phyloP scores from a whole-genome alignment of 2,329 filamentous ascomycete genomes.

The Westerdykella aurantiaca region DNA sequence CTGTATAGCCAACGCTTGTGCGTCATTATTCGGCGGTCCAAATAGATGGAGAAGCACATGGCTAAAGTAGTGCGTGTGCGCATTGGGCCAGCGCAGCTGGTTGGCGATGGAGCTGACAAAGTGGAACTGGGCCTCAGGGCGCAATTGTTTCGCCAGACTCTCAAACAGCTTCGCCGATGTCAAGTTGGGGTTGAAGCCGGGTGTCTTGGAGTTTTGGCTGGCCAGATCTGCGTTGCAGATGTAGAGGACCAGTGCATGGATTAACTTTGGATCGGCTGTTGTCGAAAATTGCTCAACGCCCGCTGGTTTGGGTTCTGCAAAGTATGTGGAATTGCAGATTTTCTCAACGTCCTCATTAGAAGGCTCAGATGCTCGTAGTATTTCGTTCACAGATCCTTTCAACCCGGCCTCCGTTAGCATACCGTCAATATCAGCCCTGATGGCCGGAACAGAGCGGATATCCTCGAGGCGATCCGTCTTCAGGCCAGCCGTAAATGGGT shows the following conservation, averaged over 20 bases:
- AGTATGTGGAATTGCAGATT: slow-evolving; percentile 67
- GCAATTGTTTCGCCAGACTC: slow-evolving; percentile 68
- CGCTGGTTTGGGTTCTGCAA: slow-evolving; percentile 52
- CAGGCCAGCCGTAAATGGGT: slow-evolving; percentile 65
- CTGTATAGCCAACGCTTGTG: slow-evolving; percentile 68
- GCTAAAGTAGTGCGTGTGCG: slow-evolving; percentile 88
- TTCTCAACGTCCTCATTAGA: slow-evolving; percentile 70
- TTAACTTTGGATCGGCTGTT: slow-evolving; percentile 61
- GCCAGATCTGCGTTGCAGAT: slow-evolving; percentile 68
- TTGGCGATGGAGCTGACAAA: slow-evolving; percentile 80
- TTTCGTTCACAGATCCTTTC: slow-evolving; percentile 48
- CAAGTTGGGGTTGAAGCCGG: slow-evolving; percentile 59
- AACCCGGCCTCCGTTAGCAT: slow-evolving; percentile 48
- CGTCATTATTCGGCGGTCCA: slow-evolving; percentile 52
- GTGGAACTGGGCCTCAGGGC: slow-evolving; percentile 75
- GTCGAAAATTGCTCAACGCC: slow-evolving; percentile 63
- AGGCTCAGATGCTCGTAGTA: slow-evolving; percentile 50
- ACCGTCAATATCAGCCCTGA: slow-evolving; percentile 57
- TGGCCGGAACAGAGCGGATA: slow-evolving; percentile 60
- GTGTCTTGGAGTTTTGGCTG: slow-evolving; percentile 53
- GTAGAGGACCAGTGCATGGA: slow-evolving; percentile 80
- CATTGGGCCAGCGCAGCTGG: slow-evolving; percentile 84
- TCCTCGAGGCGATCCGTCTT: slow-evolving; percentile 75
- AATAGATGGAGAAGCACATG: slow-evolving; percentile 81
- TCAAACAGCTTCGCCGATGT: slow-evolving; percentile 68